Conservation (phyloP, 2,329 filamentous ascomycete genomes). For the Chaetomiaceae sp. region DNA sequence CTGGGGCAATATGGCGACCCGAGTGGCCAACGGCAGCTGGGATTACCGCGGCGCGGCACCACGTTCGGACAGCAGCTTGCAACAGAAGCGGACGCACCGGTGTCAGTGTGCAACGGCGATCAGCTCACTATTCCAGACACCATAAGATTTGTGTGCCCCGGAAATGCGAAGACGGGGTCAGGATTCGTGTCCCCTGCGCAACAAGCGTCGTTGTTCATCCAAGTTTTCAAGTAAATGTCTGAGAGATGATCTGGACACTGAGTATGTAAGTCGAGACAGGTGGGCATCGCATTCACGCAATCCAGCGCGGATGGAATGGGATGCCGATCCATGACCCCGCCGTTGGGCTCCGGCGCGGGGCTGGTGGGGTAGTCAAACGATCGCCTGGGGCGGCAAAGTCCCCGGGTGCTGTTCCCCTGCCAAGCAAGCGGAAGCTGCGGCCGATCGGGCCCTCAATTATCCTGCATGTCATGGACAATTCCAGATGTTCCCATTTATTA, state of each 20-base stretch:
- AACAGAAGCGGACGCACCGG: background rate
- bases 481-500: too few species aligned
- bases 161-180: background rate
- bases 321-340: slow-evolving; percentile 6
- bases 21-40: slow-evolving; percentile 2
- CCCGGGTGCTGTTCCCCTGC: slow-evolving; percentile 1
- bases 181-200: background rate
- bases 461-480: background rate
- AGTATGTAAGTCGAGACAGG: background rate
- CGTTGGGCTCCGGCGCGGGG: slow-evolving; percentile 2
- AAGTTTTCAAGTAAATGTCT: too few species aligned
- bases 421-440: background rate
- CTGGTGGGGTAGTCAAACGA: background rate
- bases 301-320: too few species aligned
- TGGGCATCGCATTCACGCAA: background rate
- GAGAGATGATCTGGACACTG: too few species aligned
- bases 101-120: background rate
- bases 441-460: background rate
- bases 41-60: slow-evolving; percentile 2
- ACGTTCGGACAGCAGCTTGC: slow-evolving; percentile 2
- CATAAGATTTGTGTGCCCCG: background rate
- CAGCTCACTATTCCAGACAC: background rate
- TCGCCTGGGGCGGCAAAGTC: background rate
- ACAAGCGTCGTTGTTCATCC: background rate
- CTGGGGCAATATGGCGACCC: background rate